Conservation (phyloP, 2,329 filamentous ascomycete genomes). For the Phoma sp. region DNA sequence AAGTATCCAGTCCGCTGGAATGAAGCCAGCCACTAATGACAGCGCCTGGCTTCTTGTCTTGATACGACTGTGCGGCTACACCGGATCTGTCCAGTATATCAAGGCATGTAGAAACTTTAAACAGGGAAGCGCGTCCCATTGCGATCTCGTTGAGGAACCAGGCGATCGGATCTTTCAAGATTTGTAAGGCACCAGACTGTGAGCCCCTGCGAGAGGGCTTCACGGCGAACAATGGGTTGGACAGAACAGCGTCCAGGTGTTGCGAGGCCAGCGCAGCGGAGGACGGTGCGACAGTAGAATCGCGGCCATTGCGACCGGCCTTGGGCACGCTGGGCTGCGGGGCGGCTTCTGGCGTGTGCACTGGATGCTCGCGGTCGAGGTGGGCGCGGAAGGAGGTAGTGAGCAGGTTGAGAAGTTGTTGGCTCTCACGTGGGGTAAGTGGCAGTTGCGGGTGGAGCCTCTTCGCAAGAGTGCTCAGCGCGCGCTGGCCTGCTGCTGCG, state of each 20-base stretch:
- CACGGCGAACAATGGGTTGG: constrained; percentile 57
- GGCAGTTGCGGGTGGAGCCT: constrained; percentile 62
- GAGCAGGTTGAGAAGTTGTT: constrained; percentile 64
- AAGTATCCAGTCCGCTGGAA: constrained; percentile 36
- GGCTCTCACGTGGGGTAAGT: constrained; percentile 62
- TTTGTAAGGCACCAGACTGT: constrained; percentile 31
- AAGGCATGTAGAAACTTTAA: constrained; percentile 49
- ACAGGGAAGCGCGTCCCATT: constrained; percentile 45
- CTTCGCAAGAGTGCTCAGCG: constrained; percentile 52
- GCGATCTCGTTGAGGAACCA: constrained; percentile 51
- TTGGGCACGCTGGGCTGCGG: background rate
- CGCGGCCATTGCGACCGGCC: constrained; percentile 13
- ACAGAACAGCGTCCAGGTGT: constrained; percentile 58
- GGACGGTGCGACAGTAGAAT: constrained; percentile 11
- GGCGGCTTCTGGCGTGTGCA: constrained; percentile 20
- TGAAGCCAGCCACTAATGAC: constrained; percentile 39
- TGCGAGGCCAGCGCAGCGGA: constrained; percentile 51
- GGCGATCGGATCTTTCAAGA: constrained; percentile 46
- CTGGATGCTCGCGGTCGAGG: constrained; percentile 64
- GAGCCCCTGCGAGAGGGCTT: constrained; percentile 34
- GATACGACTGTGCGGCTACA: constrained; percentile 2
- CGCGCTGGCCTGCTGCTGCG: constrained; percentile 51
- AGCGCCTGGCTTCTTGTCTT: constrained; percentile 22
- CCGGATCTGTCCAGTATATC: constrained; percentile 34
- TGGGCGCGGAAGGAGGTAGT: constrained; percentile 68